Conservation (phyloP, 495 filamentous ascomycete genomes). For the Penicillium odoratum region DNA sequence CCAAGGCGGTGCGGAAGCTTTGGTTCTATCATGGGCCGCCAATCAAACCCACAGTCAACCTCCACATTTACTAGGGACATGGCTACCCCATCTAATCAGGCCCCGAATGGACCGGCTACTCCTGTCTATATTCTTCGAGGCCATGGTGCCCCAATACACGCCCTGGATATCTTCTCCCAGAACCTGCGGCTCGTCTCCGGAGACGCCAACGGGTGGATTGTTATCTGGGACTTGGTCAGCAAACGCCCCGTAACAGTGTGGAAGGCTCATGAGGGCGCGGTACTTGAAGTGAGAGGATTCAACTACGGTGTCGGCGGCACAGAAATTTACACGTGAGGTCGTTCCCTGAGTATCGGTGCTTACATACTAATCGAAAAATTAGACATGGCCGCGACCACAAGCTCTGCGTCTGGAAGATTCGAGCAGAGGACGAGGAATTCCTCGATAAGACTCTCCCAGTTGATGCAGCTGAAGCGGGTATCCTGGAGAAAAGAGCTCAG, state of each 20-base stretch:
- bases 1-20: background rate
- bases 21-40: background rate
- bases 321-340: slow-evolving; percentile 63
- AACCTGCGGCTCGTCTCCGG: slow-evolving; percentile 81
- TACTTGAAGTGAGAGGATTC: slow-evolving; percentile 72
- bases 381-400: slow-evolving; percentile 92
- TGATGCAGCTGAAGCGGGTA: slow-evolving; percentile 35
- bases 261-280: slow-evolving; percentile 77
- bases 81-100: background rate
- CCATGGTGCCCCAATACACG: slow-evolving; percentile 79
- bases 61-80: background rate
- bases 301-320: slow-evolving; percentile 51
- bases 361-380: slow-evolving; percentile 9
- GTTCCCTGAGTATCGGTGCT: background rate
- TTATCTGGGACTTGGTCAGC: slow-evolving; percentile 80
- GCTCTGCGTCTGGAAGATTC: slow-evolving; percentile 79
- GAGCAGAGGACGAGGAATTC: slow-evolving; percentile 49
- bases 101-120: slow-evolving; percentile 51
- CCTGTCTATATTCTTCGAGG: slow-evolving; percentile 87
- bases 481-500: slow-evolving; percentile 38
- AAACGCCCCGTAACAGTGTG: slow-evolving; percentile 84
- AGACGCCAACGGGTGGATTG: slow-evolving; percentile 86
- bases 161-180: slow-evolving; percentile 65
- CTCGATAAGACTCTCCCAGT: slow-evolving; percentile 74
- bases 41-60: background rate